Evolutionary conservation across 371 early-diverging fungal species (phyloP).

Genomic region (Mortierella sp.): DNA sequence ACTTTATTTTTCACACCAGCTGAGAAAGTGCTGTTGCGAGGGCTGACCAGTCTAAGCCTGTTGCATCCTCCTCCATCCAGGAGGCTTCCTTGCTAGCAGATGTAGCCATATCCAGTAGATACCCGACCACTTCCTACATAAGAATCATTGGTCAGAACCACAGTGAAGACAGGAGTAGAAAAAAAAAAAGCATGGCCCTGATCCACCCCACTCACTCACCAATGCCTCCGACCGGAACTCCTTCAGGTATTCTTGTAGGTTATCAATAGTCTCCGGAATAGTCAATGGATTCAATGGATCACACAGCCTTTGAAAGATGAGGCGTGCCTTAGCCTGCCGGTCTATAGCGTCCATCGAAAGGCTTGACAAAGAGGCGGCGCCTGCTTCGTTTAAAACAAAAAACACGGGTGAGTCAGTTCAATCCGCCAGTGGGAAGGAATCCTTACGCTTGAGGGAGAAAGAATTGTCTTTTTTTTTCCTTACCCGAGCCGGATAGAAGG

Average conservation of each 20-base stretch:
- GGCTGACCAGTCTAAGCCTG: conserved; percentile 16
- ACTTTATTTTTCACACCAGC: too few species aligned
- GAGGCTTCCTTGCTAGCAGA: not conserved
- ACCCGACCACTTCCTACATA: conserved; percentile 14
- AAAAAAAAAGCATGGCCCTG: not conserved
- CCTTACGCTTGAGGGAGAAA: not conserved
- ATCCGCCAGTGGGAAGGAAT: too few species aligned
- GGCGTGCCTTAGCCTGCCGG: conserved; percentile 24
- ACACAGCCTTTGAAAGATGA: conserved; percentile 20
- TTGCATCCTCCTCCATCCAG: not conserved
- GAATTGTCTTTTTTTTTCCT: not conserved
- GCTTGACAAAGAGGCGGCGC: not conserved
- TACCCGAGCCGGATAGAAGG: not conserved
- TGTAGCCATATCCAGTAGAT: conserved; percentile 11
- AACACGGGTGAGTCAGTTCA: not conserved
- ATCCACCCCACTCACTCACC: too few species aligned
- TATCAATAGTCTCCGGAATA: not conserved
- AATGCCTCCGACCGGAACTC: conserved; percentile 19
- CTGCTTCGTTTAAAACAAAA: not conserved
- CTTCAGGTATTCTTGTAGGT: conserved; percentile 16
- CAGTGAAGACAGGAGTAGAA: conserved; percentile 9
- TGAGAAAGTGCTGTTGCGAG: conserved; percentile 1
- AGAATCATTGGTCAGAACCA: not conserved
- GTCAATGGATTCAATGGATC: conserved; percentile 2
- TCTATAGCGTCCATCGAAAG: conserved; percentile 7